Evolutionary conservation across 169 alveolate species (phyloP), one percentile per base, ranked within the genome.

Genomic region (Eimeria acervulina): DNA sequence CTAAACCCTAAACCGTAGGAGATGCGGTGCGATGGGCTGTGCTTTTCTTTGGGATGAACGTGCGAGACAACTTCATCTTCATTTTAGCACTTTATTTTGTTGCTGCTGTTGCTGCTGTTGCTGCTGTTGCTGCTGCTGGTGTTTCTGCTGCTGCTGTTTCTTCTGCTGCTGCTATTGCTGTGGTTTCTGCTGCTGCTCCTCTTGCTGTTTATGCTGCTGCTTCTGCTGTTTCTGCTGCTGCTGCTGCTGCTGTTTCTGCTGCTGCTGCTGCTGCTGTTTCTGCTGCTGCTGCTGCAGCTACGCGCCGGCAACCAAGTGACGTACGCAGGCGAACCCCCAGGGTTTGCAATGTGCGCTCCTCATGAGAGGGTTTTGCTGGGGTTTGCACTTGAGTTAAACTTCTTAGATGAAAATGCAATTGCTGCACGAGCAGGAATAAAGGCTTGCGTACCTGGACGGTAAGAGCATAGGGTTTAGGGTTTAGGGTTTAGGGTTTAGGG

Each of bases 301-400:
- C 91, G 89, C 87, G 87, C 70, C 28, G 70, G 88, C 21, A 90
- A 89, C 15, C 98, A 97, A 47, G 95, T 97, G 42, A 81, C 96
- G 52, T 98, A 97, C 94, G 96, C 96, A 21, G 99, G 99, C 6
- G 92, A 97, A 26, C 95, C 98, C 12, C 98, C 98, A 23, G 99
- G 99, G 10, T 97, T 96, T 96, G 98, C 98, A 21, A 96, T 97
- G 84, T 98, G 99, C 61, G 98, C 98, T 21, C 55, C 72, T n/a
- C 97, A 97, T 44, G 96, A 95, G 51, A 97, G 95, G 31, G 55
- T 98, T 66, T 47, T 98, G 80, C 96, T 98, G 97, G 99, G 99
- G 4, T 98, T 97, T 95, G 96, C 98, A 1, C 13, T 98, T 84
- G 68, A 59, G 74, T 26, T 90, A 21, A 90, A 90, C 59, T 90